These are phyloP conservation scores for Phaeosphaeria sp. DNA, from an alignment of 2,329 filamentous ascomycete genomes.

Conservation along the genomic window DNA sequence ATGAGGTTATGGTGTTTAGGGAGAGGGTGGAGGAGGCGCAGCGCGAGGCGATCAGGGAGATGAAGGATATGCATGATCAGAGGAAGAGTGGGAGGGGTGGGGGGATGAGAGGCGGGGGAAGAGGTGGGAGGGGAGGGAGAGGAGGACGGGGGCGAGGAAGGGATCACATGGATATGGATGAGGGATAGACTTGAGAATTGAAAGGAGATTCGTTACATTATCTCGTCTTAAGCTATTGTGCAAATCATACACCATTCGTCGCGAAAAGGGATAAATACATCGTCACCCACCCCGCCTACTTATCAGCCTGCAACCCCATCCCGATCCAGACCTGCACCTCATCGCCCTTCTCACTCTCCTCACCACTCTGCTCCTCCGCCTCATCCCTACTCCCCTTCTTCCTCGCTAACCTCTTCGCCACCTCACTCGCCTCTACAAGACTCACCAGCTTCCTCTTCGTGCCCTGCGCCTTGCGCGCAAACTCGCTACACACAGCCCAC, in stretches of 20 bases:
- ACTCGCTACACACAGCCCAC: conserved; percentile 47
- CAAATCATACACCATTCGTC: not conserved
- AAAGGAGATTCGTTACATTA: not conserved
- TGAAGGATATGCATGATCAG: conserved; percentile 80
- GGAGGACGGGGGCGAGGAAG: conserved; percentile 47
- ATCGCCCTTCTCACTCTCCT: conserved; percentile 1
- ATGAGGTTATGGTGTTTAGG: conserved; percentile 84
- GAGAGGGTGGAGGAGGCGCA: conserved; percentile 83
- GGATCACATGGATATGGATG: conserved; percentile 77
- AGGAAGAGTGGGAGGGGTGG: conserved; percentile 61
- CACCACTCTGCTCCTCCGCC: conserved; percentile 5
- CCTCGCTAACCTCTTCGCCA: conserved; percentile 63
- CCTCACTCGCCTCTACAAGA: conserved; percentile 66
- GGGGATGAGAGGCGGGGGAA: conserved; percentile 42
- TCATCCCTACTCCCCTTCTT: conserved; percentile 62
- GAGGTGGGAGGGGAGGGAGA: conserved; percentile 36
- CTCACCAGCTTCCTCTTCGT: conserved; percentile 61
- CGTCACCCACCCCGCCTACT: no score
- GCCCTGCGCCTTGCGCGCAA: conserved; percentile 28
- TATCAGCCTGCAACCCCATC: not conserved
- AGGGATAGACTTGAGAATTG: conserved; percentile 52
- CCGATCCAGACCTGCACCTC: conserved; percentile 1
- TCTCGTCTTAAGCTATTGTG: not conserved
- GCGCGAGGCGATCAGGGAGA: conserved; percentile 76
- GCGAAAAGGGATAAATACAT: no score